phyloP scores from a whole-genome alignment of 2,329 filamentous ascomycete species.

The Trichophyton schoenleinii region DNA sequence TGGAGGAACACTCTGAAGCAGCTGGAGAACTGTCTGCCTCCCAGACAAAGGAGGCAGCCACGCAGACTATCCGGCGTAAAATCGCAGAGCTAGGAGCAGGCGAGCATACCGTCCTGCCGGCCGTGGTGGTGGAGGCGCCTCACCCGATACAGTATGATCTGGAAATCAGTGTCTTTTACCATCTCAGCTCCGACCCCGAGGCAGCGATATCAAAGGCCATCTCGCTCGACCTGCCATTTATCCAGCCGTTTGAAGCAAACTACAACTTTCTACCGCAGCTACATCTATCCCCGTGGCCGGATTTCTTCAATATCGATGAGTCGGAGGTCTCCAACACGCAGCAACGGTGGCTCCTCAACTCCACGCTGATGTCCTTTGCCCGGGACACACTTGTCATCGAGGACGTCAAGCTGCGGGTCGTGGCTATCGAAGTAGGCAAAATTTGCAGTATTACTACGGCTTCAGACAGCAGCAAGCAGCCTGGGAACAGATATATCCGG shows the following conservation, averaged over 20 bases:
- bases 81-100: constrained; percentile 26
- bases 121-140: constrained; percentile 42
- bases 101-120: constrained; percentile 21
- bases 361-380: constrained; percentile 63
- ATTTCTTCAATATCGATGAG: constrained; percentile 56
- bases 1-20: constrained; percentile 10
- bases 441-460: constrained; percentile 37
- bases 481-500: constrained; percentile 37
- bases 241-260: constrained; percentile 79
- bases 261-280: constrained; percentile 75
- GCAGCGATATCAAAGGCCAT: constrained; percentile 68
- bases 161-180: constrained; percentile 62
- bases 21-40: constrained; percentile 14
- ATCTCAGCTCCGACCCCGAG: constrained; percentile 63
- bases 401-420: constrained; percentile 51
- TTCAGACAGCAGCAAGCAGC: not conserved
- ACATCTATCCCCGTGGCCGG: constrained; percentile 71
- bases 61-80: constrained; percentile 18
- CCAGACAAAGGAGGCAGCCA: constrained; percentile 12
- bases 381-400: constrained; percentile 49
- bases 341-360: constrained; percentile 70
- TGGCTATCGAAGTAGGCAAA: constrained; percentile 50
- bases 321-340: constrained; percentile 46
- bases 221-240: constrained; percentile 56
- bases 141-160: constrained; percentile 51